Evolutionary conservation across 1,139 yeast genomes (phyloP), one percentile per base, ranked within the genome.

Genomic region (Saccharomycopsis hybrid): DNA sequence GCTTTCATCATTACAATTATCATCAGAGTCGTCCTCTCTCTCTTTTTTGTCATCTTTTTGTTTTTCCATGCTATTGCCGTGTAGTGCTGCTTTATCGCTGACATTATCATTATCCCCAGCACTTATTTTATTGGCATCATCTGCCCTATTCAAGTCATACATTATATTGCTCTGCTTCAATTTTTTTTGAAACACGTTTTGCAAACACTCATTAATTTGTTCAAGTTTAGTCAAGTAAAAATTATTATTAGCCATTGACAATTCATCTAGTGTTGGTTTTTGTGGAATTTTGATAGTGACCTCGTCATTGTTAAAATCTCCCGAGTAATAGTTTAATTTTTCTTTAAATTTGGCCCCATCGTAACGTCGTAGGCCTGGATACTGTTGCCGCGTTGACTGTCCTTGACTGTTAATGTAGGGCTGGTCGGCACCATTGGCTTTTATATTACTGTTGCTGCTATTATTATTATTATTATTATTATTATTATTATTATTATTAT

Each of bases 211-310:
- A 37, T 43, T 46, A 3, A 49, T 30, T 5, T 9, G 29, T 9
- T 46, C 43, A 2, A 51, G 33, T 32, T 25, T 46, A 31, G 46
- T 50, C 27, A 51, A 41, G 11, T 38, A 37, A 27, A 24, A 41
- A 31, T 28, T 37, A 30, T 51, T 51, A 18, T n/a, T 49, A 7
- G 50, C 45, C 47, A 46, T 51, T 1, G 52, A 49, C 4, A 51
- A 9, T n/a, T 46, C 46, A 31, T 51, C 51, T 18, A 46, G 36
- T 13, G 29, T 41, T 18, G 47, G 52, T 13, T 28, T 31, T 18
- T 39, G 28, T 1, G 54, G 54, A 18, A 31, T 25, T 27, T 49
- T 49, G 3, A 51, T 49, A 8, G 51, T 47, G 13, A 49, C 46
- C 24, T 49, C 50, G 27, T 49, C 44, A 28, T 49, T 49, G 11